Percentiles rank a stretch among this genome's conserved stretches.
These are phyloP conservation scores for Boletus sp. DNA, from an alignment of 1,284 basidiomycete species.

Conservation along the genomic window DNA sequence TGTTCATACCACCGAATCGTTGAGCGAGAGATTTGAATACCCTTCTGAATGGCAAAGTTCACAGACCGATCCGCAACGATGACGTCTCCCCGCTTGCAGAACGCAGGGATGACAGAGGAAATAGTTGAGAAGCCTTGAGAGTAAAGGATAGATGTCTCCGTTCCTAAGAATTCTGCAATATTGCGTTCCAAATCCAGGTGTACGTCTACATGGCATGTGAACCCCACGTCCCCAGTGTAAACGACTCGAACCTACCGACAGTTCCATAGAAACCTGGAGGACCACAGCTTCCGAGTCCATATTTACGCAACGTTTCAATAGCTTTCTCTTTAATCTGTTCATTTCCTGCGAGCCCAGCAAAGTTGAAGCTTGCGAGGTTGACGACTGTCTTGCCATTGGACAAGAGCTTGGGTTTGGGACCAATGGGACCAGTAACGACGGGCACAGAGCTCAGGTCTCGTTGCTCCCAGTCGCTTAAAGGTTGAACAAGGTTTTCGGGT, in stretches of 20 bases:
- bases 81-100: conserved; percentile 96
- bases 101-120: conserved; percentile 93
- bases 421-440: conserved; percentile 76
- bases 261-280: conserved; percentile 98
- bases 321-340: conserved; percentile 86
- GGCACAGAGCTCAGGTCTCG: conserved; percentile 74
- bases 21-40: conserved; percentile 92
- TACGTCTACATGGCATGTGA: conserved; percentile 58
- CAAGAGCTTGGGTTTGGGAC: conserved; percentile 77
- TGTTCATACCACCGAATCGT: conserved; percentile 96
- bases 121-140: conserved; percentile 92
- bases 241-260: conserved; percentile 59
- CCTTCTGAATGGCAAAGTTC: conserved; percentile 95
- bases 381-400: conserved; percentile 75
- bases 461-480: conserved; percentile 58
- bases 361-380: conserved; percentile 93
- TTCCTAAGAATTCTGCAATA: conserved; percentile 87
- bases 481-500: conserved; percentile 79
- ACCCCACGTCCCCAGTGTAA: neutral
- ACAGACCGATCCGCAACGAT: conserved; percentile 96
- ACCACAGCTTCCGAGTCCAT: conserved; percentile 94
- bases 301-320: conserved; percentile 83
- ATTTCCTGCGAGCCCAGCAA: conserved; percentile 86
- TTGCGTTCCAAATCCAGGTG: conserved; percentile 88
- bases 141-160: conserved; percentile 89